Evolutionary conservation across 805 yeast species (phyloP), one percentile per base, ranked within the genome.

Genomic region (Groenewaldozyma salmanticensis): DNA sequence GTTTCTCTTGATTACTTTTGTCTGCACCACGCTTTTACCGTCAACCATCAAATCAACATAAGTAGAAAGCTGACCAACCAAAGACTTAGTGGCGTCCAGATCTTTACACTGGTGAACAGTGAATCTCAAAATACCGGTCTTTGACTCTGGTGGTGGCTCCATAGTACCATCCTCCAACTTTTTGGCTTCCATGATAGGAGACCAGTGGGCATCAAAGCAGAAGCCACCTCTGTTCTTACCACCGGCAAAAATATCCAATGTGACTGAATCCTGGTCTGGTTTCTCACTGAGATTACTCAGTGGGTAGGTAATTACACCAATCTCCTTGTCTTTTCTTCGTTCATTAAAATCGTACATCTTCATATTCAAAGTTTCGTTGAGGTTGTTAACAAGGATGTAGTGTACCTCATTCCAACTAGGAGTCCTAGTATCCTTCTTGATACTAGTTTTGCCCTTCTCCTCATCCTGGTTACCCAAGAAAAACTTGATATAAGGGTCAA

Each of bases 381-480:
- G 75, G 20, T 87, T 74, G 36, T 72, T 71, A 40, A 90, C 75
- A 43, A 88, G 73, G 27, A 88, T 64, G 50, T 74, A 74, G 40
- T 81, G 59, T 7, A 77, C 79, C 67, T 92, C 90, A 55, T 92
- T 75, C 94, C 95, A 92, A 4, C 70, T 73, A 7, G 98, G 97
- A 32, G 66, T 62, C 47, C 64, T 60, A 3, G 94, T 80, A 52
- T 86, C 79, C 39, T 70, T 59, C 49, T 79, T 81, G 51, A 75
- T 72, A 43, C 75, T 72, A 4, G 96, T 81, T 53, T 77, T 74
- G 2, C 80, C 90, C 49, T 79, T 68, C 33, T 73, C 75, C 21
- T 50, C 52, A 38, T 59, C 54, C 13, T 63, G 57, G 40, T 72
- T 72, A 45, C 69, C 68, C 55, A 77, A 76, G 17, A 82, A 81